Evolutionary conservation across 2,329 filamentous ascomycete species (phyloP).

Genomic region (Colletotrichum sp.): DNA sequence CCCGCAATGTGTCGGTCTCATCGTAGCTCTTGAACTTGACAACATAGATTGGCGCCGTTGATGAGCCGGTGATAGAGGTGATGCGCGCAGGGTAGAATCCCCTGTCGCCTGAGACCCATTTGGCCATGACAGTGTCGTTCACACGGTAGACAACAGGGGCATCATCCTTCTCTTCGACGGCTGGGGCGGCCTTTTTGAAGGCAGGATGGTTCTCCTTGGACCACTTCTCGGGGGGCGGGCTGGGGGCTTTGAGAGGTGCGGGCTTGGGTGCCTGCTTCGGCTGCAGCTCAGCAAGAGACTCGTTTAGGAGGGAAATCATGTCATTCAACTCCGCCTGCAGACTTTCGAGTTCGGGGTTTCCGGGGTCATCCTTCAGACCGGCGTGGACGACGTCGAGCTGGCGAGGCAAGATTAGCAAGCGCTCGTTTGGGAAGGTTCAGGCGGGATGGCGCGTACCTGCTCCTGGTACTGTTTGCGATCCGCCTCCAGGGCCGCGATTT

Average conservation of each 20-base stretch:
- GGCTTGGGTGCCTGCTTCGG: constrained; percentile 54
- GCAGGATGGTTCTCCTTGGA: constrained; percentile 82
- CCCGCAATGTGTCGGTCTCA: constrained; percentile 80
- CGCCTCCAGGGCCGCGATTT: constrained; percentile 51
- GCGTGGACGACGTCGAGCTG: constrained; percentile 80
- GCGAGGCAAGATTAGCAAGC: constrained; percentile 21
- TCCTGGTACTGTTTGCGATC: constrained; percentile 62
- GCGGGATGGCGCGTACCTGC: constrained; percentile 47
- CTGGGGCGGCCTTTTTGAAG: constrained; percentile 60
- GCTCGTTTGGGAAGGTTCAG: background rate
- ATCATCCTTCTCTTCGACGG: constrained; percentile 57
- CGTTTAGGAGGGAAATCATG: constrained; percentile 80
- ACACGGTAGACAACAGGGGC: constrained; percentile 73
- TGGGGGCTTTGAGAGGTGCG: constrained; percentile 45
- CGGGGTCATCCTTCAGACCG: constrained; percentile 80
- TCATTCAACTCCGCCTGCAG: constrained; percentile 83
- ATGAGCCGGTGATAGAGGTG: constrained; percentile 90
- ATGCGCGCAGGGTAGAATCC: constrained; percentile 92
- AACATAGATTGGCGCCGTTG: constrained; percentile 88
- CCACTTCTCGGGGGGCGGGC: constrained; percentile 72
- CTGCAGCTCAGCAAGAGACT: constrained; percentile 81
- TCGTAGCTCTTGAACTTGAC: constrained; percentile 95
- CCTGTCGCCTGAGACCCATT: constrained; percentile 89
- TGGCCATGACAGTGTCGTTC: constrained; percentile 88
- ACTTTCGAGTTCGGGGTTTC: constrained; percentile 77